Evolutionary conservation across 2,329 filamentous ascomycete genomes (phyloP).

Genomic region (Fusarium scirpi): DNA sequence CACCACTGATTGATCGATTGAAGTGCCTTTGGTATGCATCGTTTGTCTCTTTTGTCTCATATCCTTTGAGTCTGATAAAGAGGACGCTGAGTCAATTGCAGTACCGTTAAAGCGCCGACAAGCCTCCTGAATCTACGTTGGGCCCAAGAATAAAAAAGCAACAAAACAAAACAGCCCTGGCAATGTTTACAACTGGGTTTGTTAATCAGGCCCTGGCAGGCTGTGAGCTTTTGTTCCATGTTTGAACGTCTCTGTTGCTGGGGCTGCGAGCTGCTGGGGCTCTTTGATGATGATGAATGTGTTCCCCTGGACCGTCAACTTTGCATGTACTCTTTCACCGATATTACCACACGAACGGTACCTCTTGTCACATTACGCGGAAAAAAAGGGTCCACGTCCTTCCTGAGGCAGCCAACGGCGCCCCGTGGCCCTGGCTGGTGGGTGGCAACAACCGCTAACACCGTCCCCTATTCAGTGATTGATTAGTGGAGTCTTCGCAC

Average conservation of each 20-base stretch:
- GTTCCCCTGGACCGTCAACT: constrained; percentile 27
- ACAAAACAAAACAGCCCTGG: constrained; percentile 6
- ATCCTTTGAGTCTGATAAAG: neutral
- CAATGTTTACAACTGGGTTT: neutral
- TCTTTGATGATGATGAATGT: constrained; percentile 31
- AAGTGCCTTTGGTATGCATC: neutral
- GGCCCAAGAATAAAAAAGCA: constrained; percentile 10
- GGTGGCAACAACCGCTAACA: constrained; percentile 45
- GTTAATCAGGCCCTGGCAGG: neutral
- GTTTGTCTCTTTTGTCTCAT: neutral
- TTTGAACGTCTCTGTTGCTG: constrained; percentile 36
- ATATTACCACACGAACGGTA: constrained; percentile 24
- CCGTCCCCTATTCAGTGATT: constrained; percentile 41
- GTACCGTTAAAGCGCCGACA: neutral
- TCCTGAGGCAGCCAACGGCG: constrained; percentile 48
- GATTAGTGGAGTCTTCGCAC: constrained; percentile 37
- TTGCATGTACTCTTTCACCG: constrained; percentile 41
- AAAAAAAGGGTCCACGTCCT: constrained; percentile 18
- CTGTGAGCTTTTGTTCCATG: constrained; percentile 30
- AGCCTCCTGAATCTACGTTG: constrained; percentile 20
- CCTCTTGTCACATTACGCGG: constrained; percentile 29
- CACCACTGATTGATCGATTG: constrained; percentile 15
- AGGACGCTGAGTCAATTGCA: neutral
- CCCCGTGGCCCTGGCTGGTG: constrained; percentile 35
- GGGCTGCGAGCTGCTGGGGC: constrained; percentile 39